Conservation (phyloP, 2,329 filamentous ascomycete genomes). For the Fusarium irregulare region DNA sequence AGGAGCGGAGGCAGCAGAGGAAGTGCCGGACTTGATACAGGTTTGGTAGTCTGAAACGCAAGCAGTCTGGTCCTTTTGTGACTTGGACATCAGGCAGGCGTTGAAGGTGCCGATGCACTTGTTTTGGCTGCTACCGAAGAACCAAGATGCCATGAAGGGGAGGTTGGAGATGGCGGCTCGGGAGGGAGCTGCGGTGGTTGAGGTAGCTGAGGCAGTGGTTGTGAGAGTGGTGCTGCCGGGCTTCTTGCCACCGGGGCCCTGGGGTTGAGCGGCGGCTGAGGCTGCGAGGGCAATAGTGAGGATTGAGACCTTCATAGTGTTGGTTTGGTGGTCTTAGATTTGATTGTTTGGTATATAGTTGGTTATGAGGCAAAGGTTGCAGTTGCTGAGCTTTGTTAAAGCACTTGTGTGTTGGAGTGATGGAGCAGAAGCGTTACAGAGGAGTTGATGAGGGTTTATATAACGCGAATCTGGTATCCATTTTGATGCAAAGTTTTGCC, state of each 20-base stretch:
- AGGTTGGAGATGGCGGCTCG: background rate
- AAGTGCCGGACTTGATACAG: background rate
- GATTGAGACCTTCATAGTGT: slow-evolving; percentile 18
- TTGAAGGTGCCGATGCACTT: slow-evolving; percentile 22
- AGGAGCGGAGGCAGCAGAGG: background rate
- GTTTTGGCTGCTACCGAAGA: slow-evolving; percentile 2
- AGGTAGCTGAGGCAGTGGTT: background rate
- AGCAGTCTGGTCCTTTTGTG: background rate
- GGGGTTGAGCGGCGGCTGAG: slow-evolving; percentile 10
- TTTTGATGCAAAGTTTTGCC: background rate
- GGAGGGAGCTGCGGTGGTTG: background rate
- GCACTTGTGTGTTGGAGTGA: background rate
- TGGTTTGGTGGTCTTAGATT: rapidly evolving
- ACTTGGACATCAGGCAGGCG: slow-evolving; percentile 10
- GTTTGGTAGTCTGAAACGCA: slow-evolving; percentile 11
- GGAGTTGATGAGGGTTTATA: background rate
- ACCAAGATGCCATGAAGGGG: slow-evolving; percentile 13
- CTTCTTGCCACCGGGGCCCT: background rate
- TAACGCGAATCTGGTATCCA: background rate
- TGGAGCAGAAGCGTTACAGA: rapidly evolving
- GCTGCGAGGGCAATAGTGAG: background rate
- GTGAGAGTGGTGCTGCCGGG: background rate
- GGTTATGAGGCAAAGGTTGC: background rate
- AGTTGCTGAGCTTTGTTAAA: background rate
- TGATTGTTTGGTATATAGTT: background rate